Evolutionary conservation across 176 grass and related monocot genomes (phyloP), one percentile per base, ranked within the genome.

Genomic region (Canna indica): DNA sequence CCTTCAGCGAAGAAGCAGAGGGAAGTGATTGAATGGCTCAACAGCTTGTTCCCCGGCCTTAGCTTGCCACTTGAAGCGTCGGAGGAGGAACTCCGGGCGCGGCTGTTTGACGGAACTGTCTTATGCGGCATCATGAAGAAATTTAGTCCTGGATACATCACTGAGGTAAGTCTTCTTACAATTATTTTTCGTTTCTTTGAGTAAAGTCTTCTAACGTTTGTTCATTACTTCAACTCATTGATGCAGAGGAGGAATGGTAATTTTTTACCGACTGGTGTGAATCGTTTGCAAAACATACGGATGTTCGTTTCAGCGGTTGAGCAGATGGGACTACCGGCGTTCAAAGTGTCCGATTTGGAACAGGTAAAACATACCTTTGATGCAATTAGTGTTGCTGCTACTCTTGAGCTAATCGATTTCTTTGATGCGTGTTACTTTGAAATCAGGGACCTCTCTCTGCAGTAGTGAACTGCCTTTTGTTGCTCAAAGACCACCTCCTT

Each of bases 11-110:
- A 87, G 76, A 79, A 81, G 61, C 75, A 79, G 67, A 84, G 81
- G 3, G 93, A 97, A 67, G 84, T 87, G 70, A 80, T 97, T 54
- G 88, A 92, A 68, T 97, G 93, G 93, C 76, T 97, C 29, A 77
- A 85, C 13, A 52, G 80, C 17, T 73, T 97, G 54, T 61, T 92
- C 48, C 88, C 86, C 2, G 81, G 77, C 61, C 86, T 97, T 68
- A 75, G 83, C 29, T 69, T 97, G 33, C 86, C 83, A 4, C 69
- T 85, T 46, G 84, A 87, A 81, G 85, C 88, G 15, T 87, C 88
- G 26, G 88, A 92, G 9, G 86, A 97, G 48, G 93, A 97, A 72
- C 77, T 97, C 71, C 75, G 86, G 41, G 85, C 88, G 29, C 87
- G 82, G 69, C 80, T 96, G 45, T 84, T 82, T 16, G 83, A 96